These are phyloP conservation scores for Vaccinium darrowii DNA, from an alignment of 148 eudicot species.

Conservation along the genomic window DNA sequence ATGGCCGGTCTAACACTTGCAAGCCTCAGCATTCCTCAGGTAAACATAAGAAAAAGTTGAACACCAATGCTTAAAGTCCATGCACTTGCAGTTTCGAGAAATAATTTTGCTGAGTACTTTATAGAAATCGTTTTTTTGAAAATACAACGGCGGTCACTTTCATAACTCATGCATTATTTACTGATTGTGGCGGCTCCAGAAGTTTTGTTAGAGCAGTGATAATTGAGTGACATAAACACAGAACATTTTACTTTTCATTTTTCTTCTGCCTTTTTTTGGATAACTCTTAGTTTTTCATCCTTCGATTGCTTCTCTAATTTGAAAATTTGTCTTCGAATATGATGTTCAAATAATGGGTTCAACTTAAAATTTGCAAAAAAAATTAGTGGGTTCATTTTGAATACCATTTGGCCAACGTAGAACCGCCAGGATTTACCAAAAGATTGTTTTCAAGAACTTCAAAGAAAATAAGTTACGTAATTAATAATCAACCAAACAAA, in stretches of 20 bases:
- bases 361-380: background rate
- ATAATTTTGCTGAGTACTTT: background rate
- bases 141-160: background rate
- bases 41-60: background rate
- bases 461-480: background rate
- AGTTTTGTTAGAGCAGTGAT: background rate
- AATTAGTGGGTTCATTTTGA: background rate
- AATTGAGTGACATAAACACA: background rate
- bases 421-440: background rate
- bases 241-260: too few species aligned
- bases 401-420: background rate
- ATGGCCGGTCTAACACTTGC: constrained; percentile 58
- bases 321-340: background rate
- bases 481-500: background rate
- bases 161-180: background rate
- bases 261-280: background rate
- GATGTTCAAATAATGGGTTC: background rate
- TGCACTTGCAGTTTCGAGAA: background rate
- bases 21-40: constrained; percentile 61
- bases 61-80: background rate
- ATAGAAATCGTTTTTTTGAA: too few species aligned
- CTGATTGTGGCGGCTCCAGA: background rate
- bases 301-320: background rate
- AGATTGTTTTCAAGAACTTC: background rate
- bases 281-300: background rate